A percentile compares a stretch with the other conserved stretches of the same genome.
phyloP scores from a whole-genome alignment of 495 filamentous ascomycete species.

The Daldinia loculata region DNA sequence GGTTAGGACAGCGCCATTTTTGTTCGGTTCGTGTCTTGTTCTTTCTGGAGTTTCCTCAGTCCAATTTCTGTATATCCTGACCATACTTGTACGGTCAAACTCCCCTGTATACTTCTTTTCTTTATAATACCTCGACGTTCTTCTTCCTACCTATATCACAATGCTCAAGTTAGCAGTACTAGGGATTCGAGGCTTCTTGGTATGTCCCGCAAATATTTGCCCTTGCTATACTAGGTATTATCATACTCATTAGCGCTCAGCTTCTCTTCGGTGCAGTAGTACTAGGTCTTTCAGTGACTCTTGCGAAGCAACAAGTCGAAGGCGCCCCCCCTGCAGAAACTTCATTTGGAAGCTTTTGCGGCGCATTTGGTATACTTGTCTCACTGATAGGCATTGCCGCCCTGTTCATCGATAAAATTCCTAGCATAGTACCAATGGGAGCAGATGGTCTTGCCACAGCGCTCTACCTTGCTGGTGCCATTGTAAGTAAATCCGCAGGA shows the following conservation, averaged over 20 bases:
- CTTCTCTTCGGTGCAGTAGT: conserved; percentile 56
- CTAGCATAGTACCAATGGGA: conserved; percentile 49
- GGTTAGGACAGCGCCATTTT: background rate
- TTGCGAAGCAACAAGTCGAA: conserved; percentile 55
- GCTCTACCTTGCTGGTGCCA: conserved; percentile 61
- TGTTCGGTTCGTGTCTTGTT: background rate
- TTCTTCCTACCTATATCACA: background rate
- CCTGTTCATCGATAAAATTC: conserved; percentile 52
- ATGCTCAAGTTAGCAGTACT: conserved; percentile 33
- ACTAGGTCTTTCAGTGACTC: conserved; percentile 56
- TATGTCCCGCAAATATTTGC: conserved; percentile 5
- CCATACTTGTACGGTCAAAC: background rate
- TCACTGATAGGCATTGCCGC: conserved; percentile 50
- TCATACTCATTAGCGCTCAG: conserved; percentile 41
- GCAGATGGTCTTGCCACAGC: conserved; percentile 56
- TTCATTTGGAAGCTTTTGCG: conserved; percentile 58
- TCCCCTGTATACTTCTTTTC: too few relatives aligned
- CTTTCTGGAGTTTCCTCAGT: background rate
- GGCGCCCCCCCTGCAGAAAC: conserved; percentile 51
- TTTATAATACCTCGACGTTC: background rate
- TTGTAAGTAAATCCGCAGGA: conserved; percentile 54
- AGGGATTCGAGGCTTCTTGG: conserved; percentile 27
- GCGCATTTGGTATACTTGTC: conserved; percentile 58
- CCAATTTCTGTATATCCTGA: background rate
- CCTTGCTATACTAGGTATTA: background rate